Percentiles rank a stretch among this genome's conserved stretches.
Evolutionary conservation across 495 filamentous ascomycete genomes (phyloP).

Genomic region (Clavariopsis aquatica): DNA sequence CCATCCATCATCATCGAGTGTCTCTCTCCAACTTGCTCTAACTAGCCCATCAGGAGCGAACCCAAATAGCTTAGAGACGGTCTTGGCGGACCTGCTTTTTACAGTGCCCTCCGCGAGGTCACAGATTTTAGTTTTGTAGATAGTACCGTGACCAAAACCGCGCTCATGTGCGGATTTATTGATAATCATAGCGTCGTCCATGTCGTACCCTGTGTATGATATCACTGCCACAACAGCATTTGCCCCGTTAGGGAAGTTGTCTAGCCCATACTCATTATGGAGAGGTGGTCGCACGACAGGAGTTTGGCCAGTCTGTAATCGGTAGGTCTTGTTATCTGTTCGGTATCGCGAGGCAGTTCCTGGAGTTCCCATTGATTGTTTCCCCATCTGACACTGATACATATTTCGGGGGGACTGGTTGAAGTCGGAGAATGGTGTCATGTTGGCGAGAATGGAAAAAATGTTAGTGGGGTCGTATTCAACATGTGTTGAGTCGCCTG

Average conservation of each 20-base stretch:
- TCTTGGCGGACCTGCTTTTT: conserved; percentile 56
- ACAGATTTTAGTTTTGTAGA: conserved; percentile 95
- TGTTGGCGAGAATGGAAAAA: conserved; percentile 94
- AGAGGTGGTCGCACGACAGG: conserved; percentile 88
- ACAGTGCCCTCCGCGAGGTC: conserved; percentile 72
- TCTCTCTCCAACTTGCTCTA: conserved; percentile 61
- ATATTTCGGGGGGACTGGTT: conserved; percentile 99
- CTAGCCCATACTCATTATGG: conserved; percentile 93
- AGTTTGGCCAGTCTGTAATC: conserved; percentile 92
- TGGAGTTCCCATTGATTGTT: conserved; percentile 98
- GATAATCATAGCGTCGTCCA: conserved; percentile 99
- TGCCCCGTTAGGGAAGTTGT: conserved; percentile 98
- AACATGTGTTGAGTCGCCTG: conserved; percentile 86
- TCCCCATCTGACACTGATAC: conserved; percentile 99
- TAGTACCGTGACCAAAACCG: conserved; percentile 93
- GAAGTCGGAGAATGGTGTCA: conserved; percentile 98
- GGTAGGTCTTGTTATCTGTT: conserved; percentile 96
- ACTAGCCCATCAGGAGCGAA: conserved; percentile 73
- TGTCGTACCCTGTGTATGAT: conserved; percentile 98
- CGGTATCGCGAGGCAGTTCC: conserved; percentile 82
- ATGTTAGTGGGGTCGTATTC: conserved; percentile 96
- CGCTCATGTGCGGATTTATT: conserved; percentile 97
- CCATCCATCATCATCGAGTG: conserved; percentile 83
- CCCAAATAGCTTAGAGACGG: conserved; percentile 75
- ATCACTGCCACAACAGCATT: conserved; percentile 98